These are phyloP conservation scores for Dalbergia cochinchinensis DNA, from an alignment of 306 rosid species.

Conservation along the genomic window DNA sequence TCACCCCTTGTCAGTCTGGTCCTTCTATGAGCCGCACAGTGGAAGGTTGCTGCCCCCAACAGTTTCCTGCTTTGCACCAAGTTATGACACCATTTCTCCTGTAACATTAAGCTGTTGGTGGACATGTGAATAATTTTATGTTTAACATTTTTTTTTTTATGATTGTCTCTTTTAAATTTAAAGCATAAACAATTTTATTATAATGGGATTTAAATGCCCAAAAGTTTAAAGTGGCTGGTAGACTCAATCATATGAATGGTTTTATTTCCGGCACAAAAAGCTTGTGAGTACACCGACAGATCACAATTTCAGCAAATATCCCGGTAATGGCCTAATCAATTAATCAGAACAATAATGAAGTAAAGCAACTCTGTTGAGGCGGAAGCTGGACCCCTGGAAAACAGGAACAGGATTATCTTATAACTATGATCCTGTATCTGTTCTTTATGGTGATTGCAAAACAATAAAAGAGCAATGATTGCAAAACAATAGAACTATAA, in stretches of 20 bases:
- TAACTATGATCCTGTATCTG: neutral
- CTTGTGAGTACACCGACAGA: neutral
- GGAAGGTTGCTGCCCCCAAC: constrained; percentile 15
- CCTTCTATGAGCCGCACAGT: constrained; percentile 25
- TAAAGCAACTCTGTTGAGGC: neutral
- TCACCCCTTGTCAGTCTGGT: constrained; percentile 30
- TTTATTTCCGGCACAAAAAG: too few species aligned
- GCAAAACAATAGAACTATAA: constrained; percentile 7
- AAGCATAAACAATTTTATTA: too few species aligned
- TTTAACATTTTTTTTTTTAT: too few species aligned
- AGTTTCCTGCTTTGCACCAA: constrained; percentile 5
- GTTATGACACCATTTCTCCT: too few species aligned
- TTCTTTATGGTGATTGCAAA: neutral
- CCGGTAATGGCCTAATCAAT: neutral
- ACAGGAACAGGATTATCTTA: neutral
- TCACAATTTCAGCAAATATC: neutral
- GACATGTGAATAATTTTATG: too few species aligned
- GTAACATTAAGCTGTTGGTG: too few species aligned
- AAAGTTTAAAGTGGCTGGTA: too few species aligned
- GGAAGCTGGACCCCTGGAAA: constrained; percentile 34
- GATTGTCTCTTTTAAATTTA: too few species aligned
- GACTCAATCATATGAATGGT: too few species aligned
- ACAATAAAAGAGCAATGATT: neutral
- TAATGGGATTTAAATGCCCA: too few species aligned
- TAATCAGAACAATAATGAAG: constrained; percentile 14